phyloP scores from a whole-genome alignment of 1,139 yeast genomes.

The Kluyveromyces sp. region DNA sequence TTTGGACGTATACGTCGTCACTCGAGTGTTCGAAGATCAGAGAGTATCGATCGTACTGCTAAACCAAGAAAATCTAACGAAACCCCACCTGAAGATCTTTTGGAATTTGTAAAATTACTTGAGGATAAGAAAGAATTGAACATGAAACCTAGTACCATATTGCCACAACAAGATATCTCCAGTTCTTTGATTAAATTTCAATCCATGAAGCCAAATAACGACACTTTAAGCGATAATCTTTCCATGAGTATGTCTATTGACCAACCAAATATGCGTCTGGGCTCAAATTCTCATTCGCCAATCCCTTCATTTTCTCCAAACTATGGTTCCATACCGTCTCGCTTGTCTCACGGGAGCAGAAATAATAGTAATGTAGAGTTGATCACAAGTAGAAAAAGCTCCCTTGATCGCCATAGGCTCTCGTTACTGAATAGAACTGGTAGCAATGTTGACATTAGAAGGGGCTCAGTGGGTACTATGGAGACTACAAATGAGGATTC shows the following conservation, averaged over 20 bases:
- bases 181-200: slow-evolving; percentile 42
- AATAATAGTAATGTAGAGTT: slow-evolving; percentile 20
- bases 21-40: slow-evolving; percentile 32
- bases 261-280: slow-evolving; percentile 29
- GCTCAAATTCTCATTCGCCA: slow-evolving; percentile 27
- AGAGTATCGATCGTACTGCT: slow-evolving; percentile 21
- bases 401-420: slow-evolving; percentile 15
- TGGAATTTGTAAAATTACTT: slow-evolving; percentile 73
- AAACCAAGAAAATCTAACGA: slow-evolving; percentile 11
- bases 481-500: slow-evolving; percentile 11
- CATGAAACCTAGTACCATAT: slow-evolving; percentile 31
- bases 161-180: slow-evolving; percentile 23
- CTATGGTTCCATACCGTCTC: slow-evolving; percentile 38
- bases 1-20: slow-evolving; percentile 34
- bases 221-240: slow-evolving; percentile 36
- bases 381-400: slow-evolving; percentile 15
- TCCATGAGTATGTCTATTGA: slow-evolving; percentile 31
- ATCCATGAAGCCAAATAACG: slow-evolving; percentile 39
- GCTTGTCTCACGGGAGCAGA: slow-evolving; percentile 32
- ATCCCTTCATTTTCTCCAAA: slow-evolving; percentile 32
- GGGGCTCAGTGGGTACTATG: slow-evolving; percentile 5
- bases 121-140: slow-evolving; percentile 60
- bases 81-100: slow-evolving; percentile 41
- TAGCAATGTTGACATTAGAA: slow-evolving; percentile 5
- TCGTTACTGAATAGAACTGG: slow-evolving; percentile 11